These are phyloP conservation scores for Mortierella sp. DNA, from an alignment of 371 early-diverging fungal genomes.

Conservation along the genomic window DNA sequence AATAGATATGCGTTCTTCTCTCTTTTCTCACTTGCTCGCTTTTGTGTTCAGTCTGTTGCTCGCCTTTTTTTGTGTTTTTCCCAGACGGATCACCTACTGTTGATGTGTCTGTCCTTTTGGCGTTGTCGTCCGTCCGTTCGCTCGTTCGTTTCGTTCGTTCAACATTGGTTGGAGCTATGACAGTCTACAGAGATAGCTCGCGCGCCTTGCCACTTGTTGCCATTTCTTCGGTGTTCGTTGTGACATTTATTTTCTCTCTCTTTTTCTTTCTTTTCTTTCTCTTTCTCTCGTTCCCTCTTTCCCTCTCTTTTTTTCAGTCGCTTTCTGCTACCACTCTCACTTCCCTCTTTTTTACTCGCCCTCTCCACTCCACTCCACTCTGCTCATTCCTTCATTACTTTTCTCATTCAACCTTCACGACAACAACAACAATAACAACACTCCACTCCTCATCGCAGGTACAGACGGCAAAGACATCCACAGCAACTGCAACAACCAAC, in stretches of 20 bases:
- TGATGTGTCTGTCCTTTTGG: background rate
- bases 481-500: background rate
- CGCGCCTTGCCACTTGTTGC: background rate
- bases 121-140: background rate
- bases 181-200: too few relatives aligned
- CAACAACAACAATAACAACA: background rate
- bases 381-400: background rate
- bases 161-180: too few relatives aligned
- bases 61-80: slow-evolving; percentile 10
- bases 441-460: slow-evolving; percentile 10
- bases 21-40: background rate
- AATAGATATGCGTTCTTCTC: background rate
- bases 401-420: background rate
- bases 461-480: background rate
- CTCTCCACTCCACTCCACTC: background rate
- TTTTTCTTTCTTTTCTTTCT: background rate
- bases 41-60: background rate
- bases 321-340: background rate
- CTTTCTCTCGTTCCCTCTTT: background rate
- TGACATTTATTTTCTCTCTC: background rate
- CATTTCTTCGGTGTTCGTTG: background rate
- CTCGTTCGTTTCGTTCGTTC: background rate
- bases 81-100: slow-evolving; percentile 7
- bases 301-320: background rate
- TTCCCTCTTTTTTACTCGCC: background rate